Conservation (phyloP, 352 stramenopile genomes). For the Phytophthora uliginosa region DNA sequence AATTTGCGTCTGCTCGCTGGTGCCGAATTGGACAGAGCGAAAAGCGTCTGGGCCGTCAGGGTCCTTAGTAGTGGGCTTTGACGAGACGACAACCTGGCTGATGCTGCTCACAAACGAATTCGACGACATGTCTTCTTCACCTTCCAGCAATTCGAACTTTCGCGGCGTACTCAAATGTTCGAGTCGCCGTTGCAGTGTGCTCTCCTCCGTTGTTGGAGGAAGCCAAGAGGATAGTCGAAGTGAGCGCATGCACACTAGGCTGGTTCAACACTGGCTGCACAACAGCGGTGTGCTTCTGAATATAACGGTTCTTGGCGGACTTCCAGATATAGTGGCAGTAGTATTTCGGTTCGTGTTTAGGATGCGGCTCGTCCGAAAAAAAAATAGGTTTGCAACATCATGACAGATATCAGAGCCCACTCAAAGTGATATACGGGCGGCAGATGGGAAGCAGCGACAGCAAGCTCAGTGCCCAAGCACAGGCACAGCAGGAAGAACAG, state of each 20-base stretch:
- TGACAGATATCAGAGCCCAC: constrained; percentile 9
- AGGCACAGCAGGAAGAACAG: constrained; percentile 36
- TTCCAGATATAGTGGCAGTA: constrained; percentile 20
- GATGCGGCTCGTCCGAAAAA: neutral
- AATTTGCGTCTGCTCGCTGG: constrained; percentile 12
- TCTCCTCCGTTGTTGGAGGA: constrained; percentile 18
- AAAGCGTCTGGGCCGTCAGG: constrained; percentile 4
- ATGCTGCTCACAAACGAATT: constrained; percentile 30
- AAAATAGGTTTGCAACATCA: neutral
- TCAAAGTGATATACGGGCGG: neutral
- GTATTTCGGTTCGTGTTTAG: constrained; percentile 4
- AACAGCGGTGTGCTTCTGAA: constrained; percentile 4
- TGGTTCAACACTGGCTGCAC: neutral
- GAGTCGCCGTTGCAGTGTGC: constrained; percentile 17
- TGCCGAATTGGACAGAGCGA: constrained; percentile 44
- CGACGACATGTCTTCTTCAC: constrained; percentile 16
- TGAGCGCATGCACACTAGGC: constrained; percentile 22
- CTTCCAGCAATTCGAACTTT: constrained; percentile 21
- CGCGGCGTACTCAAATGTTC: constrained; percentile 11
- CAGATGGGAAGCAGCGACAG: constrained; percentile 56
- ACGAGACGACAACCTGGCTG: constrained; percentile 28
- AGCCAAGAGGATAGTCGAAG: constrained; percentile 18
- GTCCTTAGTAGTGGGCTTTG: constrained; percentile 15
- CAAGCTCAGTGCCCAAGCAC: constrained; percentile 41
- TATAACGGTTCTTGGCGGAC: constrained; percentile 19